Evolutionary conservation across 1,139 yeast species (phyloP), one percentile per base, ranked within the genome.

Genomic region (Scheffersomyces segobiensis): DNA sequence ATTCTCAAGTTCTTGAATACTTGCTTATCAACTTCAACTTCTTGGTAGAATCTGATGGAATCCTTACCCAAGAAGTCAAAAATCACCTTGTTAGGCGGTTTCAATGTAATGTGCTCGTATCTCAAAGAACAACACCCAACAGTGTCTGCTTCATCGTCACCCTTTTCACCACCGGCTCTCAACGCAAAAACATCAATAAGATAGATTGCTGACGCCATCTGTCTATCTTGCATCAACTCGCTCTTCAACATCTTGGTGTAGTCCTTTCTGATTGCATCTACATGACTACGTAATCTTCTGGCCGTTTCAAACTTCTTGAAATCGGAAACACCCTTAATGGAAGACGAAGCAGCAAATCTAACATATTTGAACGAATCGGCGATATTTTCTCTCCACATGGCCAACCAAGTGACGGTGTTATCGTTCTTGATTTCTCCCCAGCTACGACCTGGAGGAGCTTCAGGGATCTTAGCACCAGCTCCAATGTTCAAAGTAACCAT

Each of bases 121-220:
- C 98, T 79, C 64, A 93, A 81, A 0, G 98, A 93, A 75, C 98
- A 93, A 76, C 99, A 93, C 52, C 99, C 99, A 52, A 93, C 99
- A 1, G 99, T 93, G 72, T 95, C 99, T 2, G 98, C 98, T 71
- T 93, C 98, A 67, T 95, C 98, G 10, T 93, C 98, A 19, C 96
- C 91, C 72, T 93, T 93, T 75, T 95, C 98, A 66, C 98, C 98
- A 71, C 98, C 98, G 0, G 98, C 98, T 89, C 98, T 91, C 62
- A 95, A 82, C 0, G 98, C 98, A 70, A 93, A 88, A n/a, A 88
- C 86, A 77, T 95, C 99, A 70, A 95, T 93, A 56, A 95, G 82
- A 72, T 93, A 95, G 55, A 95, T 91, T 2, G 98, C 98, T 1
- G 96, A 91, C 3, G 98, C 98, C 71, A 93, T 86, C 76, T 95